Evolutionary conservation across 2,329 filamentous ascomycete species (phyloP).

Genomic region (Colletotrichum cereale): DNA sequence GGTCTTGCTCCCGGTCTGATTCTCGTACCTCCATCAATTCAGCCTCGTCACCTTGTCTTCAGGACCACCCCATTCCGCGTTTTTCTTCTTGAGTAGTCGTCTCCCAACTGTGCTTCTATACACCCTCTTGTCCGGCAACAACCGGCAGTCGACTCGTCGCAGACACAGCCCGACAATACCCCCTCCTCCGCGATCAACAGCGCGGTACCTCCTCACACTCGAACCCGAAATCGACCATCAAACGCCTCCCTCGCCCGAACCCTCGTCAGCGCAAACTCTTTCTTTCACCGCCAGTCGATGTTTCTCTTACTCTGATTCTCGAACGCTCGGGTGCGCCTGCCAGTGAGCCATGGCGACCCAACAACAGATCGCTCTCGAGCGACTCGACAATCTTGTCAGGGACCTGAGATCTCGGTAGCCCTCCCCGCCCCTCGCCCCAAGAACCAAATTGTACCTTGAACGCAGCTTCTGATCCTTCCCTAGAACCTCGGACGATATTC

Average conservation of each 20-base stretch:
- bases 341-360: constrained; percentile 55
- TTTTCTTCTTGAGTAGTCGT: neutral
- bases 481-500: constrained; percentile 58
- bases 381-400: constrained; percentile 66
- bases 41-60: constrained; percentile 22
- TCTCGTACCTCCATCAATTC: constrained; percentile 17
- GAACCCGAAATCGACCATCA: neutral
- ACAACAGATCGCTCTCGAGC: constrained; percentile 66
- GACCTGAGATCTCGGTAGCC: constrained; percentile 68
- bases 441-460: neutral
- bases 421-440: neutral
- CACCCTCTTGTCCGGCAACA: too few species aligned
- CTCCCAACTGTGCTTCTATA: neutral
- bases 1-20: constrained; percentile 2
- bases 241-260: constrained; percentile 1
- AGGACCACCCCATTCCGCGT: neutral
- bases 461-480: neutral
- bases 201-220: neutral
- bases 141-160: neutral
- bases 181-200: neutral
- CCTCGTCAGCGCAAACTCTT: neutral
- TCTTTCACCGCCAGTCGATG: constrained; percentile 30
- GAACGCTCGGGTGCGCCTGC: constrained; percentile 40
- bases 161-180: neutral
- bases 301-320: constrained; percentile 22